These are phyloP conservation scores for Eutrema salsugineum DNA, from an alignment of 441 rosid species.

Conservation along the genomic window DNA sequence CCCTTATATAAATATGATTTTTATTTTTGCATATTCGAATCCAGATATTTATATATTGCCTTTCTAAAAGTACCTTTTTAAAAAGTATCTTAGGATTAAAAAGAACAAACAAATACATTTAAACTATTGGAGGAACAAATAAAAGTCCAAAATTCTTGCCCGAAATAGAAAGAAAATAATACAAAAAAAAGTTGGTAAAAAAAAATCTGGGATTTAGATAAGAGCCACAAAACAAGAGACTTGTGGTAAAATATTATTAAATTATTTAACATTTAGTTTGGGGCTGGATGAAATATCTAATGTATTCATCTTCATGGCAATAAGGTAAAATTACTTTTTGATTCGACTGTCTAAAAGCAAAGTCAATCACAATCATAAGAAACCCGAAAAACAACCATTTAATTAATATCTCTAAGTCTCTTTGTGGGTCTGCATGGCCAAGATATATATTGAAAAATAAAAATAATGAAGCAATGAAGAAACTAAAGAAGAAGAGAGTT, in stretches of 20 bases:
- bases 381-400: background rate
- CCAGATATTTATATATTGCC: background rate
- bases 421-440: slow-evolving; percentile 1
- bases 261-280: background rate
- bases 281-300: background rate
- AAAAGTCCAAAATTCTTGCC: background rate
- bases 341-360: background rate
- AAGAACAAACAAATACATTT: background rate
- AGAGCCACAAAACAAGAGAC: background rate
- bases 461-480: background rate
- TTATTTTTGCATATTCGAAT: background rate
- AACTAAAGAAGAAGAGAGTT: background rate
- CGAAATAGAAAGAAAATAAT: background rate
- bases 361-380: background rate
- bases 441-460: background rate
- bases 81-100: background rate
- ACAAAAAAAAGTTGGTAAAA: background rate
- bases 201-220: background rate
- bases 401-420: background rate
- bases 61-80: background rate
- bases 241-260: background rate
- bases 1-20: no score
- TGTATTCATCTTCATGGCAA: background rate
- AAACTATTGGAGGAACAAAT: background rate
- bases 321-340: background rate